Percentiles rank a stretch among this genome's conserved stretches.
Conservation (phyloP, 305 asterid species). For the Solanum hybrid region DNA sequence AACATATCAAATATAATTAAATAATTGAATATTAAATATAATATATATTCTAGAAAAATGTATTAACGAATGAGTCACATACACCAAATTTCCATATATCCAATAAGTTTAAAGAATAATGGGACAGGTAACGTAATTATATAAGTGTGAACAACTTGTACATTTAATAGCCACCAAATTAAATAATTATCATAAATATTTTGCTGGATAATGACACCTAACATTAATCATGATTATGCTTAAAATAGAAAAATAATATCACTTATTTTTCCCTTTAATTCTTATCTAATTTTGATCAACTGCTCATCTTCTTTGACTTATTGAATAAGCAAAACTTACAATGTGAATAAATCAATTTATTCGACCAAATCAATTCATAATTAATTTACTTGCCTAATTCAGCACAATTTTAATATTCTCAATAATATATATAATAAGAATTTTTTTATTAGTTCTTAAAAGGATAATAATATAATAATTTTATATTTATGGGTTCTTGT, state of each 20-base stretch:
- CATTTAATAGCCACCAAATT: not conserved
- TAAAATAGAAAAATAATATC: constrained; percentile 2
- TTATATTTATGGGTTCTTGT: not conserved
- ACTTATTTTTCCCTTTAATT: constrained; percentile 5
- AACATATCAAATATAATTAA: too few relatives aligned
- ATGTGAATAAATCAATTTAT: not conserved
- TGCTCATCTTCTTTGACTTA: constrained; percentile 22
- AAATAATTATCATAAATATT: constrained; percentile 8
- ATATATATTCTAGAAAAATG: not conserved
- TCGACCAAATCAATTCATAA: constrained; percentile 1
- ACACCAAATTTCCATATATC: constrained; percentile 12
- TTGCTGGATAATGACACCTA: constrained; percentile 19
- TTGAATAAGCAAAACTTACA: not conserved
- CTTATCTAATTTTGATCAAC: constrained; percentile 26
- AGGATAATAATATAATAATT: not conserved
- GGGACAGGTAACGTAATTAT: constrained; percentile 8
- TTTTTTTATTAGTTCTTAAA: not conserved
- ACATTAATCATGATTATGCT: constrained; percentile 20
- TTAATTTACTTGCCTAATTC: not conserved
- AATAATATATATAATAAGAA: not conserved
- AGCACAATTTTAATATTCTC: not conserved
- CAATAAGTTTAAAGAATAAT: constrained; percentile 9
- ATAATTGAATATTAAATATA: not conserved
- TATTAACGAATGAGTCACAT: not conserved
- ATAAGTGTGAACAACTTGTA: not conserved